Conservation (phyloP, 2,329 filamentous ascomycete genomes). For the Xenoacremonium recifei region DNA sequence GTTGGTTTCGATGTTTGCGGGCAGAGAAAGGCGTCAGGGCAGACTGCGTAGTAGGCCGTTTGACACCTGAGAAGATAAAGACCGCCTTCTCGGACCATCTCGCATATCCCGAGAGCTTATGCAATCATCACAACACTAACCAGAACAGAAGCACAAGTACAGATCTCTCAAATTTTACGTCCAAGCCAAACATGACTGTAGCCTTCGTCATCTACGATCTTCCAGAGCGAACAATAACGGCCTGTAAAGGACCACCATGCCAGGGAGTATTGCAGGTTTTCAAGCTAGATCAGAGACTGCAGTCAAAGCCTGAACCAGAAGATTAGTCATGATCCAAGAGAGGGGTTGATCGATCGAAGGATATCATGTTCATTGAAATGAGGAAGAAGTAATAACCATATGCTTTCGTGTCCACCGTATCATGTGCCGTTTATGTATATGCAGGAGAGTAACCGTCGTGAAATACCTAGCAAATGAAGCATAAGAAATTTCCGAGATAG, state of each 20-base stretch:
- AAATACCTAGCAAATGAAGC: no score
- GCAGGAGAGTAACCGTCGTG: no score
- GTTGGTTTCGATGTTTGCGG: conserved; percentile 16
- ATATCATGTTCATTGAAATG: no score
- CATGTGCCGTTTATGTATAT: no score
- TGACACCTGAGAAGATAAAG: conserved; percentile 8
- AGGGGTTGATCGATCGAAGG: no score
- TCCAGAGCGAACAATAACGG: conserved; percentile 10
- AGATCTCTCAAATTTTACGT: background rate
- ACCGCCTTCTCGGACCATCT: conserved; percentile 22
- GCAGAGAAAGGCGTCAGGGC: conserved; percentile 10
- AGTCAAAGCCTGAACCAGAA: no score
- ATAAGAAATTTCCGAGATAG: no score
- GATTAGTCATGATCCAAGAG: no score
- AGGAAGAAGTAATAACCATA: no score
- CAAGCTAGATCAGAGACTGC: no score
- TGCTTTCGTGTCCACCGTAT: no score
- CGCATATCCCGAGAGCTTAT: conserved; percentile 20
- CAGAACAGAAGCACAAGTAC: conserved; percentile 1
- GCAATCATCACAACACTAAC: conserved; percentile 16
- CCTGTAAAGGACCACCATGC: conserved; percentile 23
- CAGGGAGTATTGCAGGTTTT: conserved; percentile 9
- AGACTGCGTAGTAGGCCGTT: background rate
- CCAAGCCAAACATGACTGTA: conserved; percentile 12
- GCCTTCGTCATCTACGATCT: conserved; percentile 24